Conservation (phyloP, 1,284 basidiomycete genomes). For the Rhizopogon parksii region DNA sequence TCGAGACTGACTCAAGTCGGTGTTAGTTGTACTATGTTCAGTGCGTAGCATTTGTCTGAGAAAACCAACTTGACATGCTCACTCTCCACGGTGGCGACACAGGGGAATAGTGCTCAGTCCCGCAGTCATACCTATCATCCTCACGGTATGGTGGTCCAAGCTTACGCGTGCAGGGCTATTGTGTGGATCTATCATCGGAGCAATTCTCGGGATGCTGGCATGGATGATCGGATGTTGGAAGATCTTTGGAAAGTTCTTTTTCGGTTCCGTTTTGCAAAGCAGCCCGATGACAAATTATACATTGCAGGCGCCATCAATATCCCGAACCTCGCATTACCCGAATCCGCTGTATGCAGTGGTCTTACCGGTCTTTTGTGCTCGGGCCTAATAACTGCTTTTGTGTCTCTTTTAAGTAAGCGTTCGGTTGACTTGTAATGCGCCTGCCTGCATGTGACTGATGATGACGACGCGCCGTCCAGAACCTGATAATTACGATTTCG, state of each 20-base stretch:
- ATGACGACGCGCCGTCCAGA: slow-evolving; percentile 18
- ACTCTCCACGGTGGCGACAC: neutral
- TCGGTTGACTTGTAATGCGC: neutral
- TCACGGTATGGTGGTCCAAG: slow-evolving; percentile 45
- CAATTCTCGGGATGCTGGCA: slow-evolving; percentile 41
- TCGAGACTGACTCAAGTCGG: slow-evolving; percentile 3
- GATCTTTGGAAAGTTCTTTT: slow-evolving; percentile 33
- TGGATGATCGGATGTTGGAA: slow-evolving; percentile 49
- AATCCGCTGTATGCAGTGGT: slow-evolving; percentile 44
- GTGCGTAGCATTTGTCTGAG: slow-evolving; percentile 22
- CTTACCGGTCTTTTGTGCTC: slow-evolving; percentile 40
- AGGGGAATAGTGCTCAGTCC: slow-evolving; percentile 43
- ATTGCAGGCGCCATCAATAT: slow-evolving; percentile 35
- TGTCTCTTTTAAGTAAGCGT: slow-evolving; percentile 37
- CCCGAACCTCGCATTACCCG: slow-evolving; percentile 37
- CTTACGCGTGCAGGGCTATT: slow-evolving; percentile 36
- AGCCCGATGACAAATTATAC: neutral
- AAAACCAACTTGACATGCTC: neutral
- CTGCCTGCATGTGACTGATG: neutral
- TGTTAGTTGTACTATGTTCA: slow-evolving; percentile 40
- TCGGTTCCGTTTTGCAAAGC: neutral
- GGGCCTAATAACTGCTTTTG: slow-evolving; percentile 34
- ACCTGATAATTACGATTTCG: slow-evolving; percentile 43
- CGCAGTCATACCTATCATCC: slow-evolving; percentile 42
- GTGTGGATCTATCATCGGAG: slow-evolving; percentile 37